phyloP scores from a whole-genome alignment of 257 asterid genomes.

The Coffea eugenioides region DNA sequence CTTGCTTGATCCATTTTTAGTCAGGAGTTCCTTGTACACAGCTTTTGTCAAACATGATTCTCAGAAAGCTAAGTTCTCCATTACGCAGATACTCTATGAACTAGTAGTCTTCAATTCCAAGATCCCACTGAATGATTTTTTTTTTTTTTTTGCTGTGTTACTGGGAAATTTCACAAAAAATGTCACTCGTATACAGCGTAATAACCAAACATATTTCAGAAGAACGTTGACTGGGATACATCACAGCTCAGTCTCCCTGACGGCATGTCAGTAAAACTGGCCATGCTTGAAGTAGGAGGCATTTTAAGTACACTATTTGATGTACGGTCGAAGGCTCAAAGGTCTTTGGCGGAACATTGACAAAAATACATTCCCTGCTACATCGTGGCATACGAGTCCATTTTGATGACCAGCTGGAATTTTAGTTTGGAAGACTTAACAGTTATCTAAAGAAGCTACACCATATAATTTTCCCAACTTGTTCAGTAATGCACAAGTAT shows the following conservation, averaged over 20 bases:
- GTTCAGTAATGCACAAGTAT: not conserved
- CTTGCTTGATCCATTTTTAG: not conserved
- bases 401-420: not conserved
- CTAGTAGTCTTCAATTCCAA: too few species aligned
- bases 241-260: not conserved
- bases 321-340: too few species aligned
- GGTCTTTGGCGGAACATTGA: not conserved
- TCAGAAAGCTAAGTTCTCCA: too few species aligned
- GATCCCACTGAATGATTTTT: too few species aligned
- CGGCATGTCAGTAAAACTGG: not conserved
- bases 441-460: not conserved
- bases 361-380: not conserved
- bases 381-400: not conserved
- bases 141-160: too few species aligned
- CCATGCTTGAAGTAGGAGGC: not conserved
- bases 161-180: too few species aligned
- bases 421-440: not conserved
- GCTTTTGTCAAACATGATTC: not conserved
- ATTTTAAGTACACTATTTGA: not conserved
- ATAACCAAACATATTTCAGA: not conserved
- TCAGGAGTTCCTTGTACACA: not conserved
- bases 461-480: not conserved
- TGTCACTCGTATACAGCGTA: not conserved
- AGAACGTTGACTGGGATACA: too few species aligned
- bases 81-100: too few species aligned